Base-by-base conservation (phyloP, 1,139 yeast genomes). In the Sugiyamaella pinicola region DNA sequence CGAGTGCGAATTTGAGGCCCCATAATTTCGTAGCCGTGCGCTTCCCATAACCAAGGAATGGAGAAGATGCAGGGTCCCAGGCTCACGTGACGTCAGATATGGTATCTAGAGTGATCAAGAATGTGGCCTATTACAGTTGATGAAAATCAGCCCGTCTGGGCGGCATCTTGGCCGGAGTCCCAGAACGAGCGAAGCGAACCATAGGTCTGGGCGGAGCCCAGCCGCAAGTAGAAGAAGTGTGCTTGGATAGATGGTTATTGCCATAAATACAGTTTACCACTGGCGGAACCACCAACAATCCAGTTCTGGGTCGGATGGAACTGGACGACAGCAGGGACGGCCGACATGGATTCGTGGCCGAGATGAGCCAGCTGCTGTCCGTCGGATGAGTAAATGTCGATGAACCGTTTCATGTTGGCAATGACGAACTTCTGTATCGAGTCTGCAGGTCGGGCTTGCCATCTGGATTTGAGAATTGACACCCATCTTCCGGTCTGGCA, bases 401-500 rank as follows among this genome's bases (percentile, higher is more conserved):
- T 77, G 48, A 83, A 88, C 57, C 95, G 77, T 61, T 85, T 87
- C 98, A 93, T 93, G 66, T 91, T 91, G 19, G 89, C 98, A 64
- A 93, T 90, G 19, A 85, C 87, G 68, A 91, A 89, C 61, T 91
- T 90, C 58, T 89, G 87, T 29, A 81, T 75, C 1, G 85, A 84
- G 61, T 88, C 96, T 28, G 69, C 73, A 0, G 96, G 95, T 15
- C 74, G 67, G 2, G 67, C 62, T 55, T 88, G 96, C 95, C 97
- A 93, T 63, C 82, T 79, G 0, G 96, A 83, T 63, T 90, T 89
- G 53, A 93, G 74, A 49, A 93, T 91, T 1, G 96, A 85, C 0
- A 93, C 96, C 99, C 99, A 93, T 58, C 96, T 74, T 0, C 99
- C 98, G 0, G 96, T 86, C 68, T 91, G 96, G 71, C 98, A 93